These are phyloP conservation scores for Chlorella sp. DNA, from an alignment of 139 green algal genomes.

Conservation along the genomic window DNA sequence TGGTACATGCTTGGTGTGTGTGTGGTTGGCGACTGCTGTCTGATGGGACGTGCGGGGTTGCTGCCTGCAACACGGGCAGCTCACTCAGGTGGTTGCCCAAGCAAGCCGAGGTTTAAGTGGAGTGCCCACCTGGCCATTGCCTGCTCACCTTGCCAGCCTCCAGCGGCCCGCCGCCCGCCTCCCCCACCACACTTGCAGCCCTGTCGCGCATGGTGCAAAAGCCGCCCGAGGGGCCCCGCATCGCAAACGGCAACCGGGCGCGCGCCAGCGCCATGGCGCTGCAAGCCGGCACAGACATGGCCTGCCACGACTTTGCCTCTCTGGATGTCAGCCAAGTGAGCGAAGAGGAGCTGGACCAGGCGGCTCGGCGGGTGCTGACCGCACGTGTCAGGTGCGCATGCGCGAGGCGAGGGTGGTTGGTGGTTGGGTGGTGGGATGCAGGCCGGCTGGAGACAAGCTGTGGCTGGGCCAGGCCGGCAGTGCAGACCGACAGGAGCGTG, in stretches of 20 bases:
- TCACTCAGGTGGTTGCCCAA: too few species aligned
- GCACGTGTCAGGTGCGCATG: constrained; percentile 1
- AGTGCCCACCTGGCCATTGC: too few species aligned
- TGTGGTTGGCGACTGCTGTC: too few species aligned
- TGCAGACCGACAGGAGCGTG: too few species aligned
- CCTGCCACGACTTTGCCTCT: background rate
- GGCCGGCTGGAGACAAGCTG: too few species aligned
- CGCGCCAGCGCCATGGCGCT: background rate
- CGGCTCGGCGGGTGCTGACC: background rate
- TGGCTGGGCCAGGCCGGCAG: too few species aligned
- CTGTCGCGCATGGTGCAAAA: constrained; percentile 3
- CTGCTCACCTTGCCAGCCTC: background rate
- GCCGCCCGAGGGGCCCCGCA: background rate
- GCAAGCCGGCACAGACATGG: background rate
- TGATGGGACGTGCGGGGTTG: too few species aligned
- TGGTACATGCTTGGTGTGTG: too few species aligned
- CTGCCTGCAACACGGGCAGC: too few species aligned
- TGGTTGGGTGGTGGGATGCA: too few species aligned
- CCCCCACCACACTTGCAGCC: background rate
- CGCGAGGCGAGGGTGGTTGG: too few species aligned
- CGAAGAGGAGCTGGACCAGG: background rate
- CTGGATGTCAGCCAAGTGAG: background rate
- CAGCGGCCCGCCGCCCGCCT: background rate
- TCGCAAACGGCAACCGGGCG: background rate
- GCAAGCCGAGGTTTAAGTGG: too few species aligned